Evolutionary conservation across 2,329 filamentous ascomycete genomes (phyloP).

Genomic region (Akanthomyces uredinophilus): DNA sequence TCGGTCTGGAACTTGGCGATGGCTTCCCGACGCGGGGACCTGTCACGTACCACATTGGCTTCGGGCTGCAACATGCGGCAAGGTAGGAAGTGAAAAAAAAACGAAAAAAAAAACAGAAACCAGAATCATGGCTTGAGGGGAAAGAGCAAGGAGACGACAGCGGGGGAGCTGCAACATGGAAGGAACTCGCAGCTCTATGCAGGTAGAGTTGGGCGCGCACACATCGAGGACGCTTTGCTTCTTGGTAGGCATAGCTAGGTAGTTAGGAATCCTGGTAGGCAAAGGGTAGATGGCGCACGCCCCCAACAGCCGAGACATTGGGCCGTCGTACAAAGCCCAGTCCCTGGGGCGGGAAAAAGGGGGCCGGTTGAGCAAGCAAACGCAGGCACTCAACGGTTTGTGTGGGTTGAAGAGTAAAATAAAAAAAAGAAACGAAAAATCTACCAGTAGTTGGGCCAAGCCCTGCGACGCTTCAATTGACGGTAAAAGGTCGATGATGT

Average conservation of each 20-base stretch:
- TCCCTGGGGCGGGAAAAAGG: background rate
- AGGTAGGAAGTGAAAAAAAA: background rate
- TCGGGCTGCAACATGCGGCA: background rate
- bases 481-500: no score
- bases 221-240: no score
- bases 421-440: background rate
- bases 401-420: no score
- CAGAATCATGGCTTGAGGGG: background rate
- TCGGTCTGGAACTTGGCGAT: conserved; percentile 8
- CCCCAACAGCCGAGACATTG: conserved; percentile 12
- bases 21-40: background rate
- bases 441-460: background rate
- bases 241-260: background rate
- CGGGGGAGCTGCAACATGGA: background rate
- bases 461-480: no score
- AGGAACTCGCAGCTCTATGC: background rate
- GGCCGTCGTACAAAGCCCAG: background rate
- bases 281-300: background rate
- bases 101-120: background rate
- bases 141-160: background rate
- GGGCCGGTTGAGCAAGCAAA: background rate
- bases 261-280: no score
- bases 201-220: no score
- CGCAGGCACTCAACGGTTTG: background rate
- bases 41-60: conserved; percentile 10